Evolutionary conservation across 2,329 filamentous ascomycete species (phyloP).

Genomic region (Chaetothyriales sp.): DNA sequence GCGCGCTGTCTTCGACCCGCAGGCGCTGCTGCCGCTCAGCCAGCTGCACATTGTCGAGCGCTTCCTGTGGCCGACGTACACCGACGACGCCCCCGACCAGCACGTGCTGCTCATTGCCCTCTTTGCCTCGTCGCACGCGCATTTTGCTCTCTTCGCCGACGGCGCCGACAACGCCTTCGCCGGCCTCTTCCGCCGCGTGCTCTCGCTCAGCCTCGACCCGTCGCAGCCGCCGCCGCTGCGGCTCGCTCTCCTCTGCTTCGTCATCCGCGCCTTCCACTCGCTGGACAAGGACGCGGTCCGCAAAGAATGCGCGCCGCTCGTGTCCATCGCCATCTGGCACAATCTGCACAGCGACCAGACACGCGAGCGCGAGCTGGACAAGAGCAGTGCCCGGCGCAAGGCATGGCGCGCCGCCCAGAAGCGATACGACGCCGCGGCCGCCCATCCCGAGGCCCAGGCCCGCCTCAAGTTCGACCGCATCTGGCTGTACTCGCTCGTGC

Average conservation of each 20-base stretch:
- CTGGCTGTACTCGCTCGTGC: conserved; percentile 76
- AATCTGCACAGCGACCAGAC: conserved; percentile 68
- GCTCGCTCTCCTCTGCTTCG: conserved; percentile 73
- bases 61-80: conserved; percentile 93
- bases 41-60: conserved; percentile 80
- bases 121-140: conserved; percentile 74
- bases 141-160: conserved; percentile 70
- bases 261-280: conserved; percentile 86
- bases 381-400: conserved; percentile 63
- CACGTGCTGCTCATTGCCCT: conserved; percentile 79
- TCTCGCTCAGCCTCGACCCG: conserved; percentile 69
- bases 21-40: conserved; percentile 69
- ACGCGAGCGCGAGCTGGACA: conserved; percentile 59
- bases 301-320: conserved; percentile 90
- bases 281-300: conserved; percentile 77
- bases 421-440: conserved; percentile 72
- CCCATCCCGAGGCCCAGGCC: conserved; percentile 52
- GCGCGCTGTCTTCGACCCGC: conserved; percentile 62
- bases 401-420: conserved; percentile 81
- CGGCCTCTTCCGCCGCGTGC: conserved; percentile 70
- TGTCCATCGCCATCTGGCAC: conserved; percentile 92
- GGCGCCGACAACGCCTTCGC: conserved; percentile 73
- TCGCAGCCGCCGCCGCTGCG: conserved; percentile 54
- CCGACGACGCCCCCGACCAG: conserved; percentile 75
- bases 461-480: conserved; percentile 79